These are phyloP conservation scores for Mrakia gelida DNA, from an alignment of 768 basidiomycete genomes.

Conservation along the genomic window DNA sequence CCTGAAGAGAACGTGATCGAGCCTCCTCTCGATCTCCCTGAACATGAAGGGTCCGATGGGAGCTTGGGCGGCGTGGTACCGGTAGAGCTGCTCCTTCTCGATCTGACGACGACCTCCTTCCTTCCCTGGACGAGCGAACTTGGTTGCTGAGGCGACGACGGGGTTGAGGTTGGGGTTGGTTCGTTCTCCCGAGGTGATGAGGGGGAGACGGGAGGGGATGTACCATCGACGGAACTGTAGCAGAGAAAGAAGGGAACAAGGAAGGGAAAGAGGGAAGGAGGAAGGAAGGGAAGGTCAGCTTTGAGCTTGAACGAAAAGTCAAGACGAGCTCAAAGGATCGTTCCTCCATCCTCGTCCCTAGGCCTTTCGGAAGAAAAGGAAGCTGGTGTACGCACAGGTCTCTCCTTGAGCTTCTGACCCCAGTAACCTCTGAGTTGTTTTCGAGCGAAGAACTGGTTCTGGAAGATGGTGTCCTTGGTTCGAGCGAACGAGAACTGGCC, in stretches of 20 bases:
- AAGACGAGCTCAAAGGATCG: neutral
- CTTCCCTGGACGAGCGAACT: slow-evolving; percentile 25
- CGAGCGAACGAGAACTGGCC: slow-evolving; percentile 58
- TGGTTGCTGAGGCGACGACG: slow-evolving; percentile 7
- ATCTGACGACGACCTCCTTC: slow-evolving; percentile 27
- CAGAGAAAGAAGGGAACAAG: neutral
- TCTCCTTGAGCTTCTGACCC: slow-evolving; percentile 56
- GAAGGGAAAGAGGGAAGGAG: neutral
- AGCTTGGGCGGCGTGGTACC: slow-evolving; percentile 51
- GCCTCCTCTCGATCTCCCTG: slow-evolving; percentile 82
- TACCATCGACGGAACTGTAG: slow-evolving; percentile 85
- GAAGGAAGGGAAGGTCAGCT: neutral
- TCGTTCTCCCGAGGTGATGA: slow-evolving; percentile 39
- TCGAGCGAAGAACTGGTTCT: slow-evolving; percentile 87
- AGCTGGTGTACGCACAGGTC: neutral
- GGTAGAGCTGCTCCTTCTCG: slow-evolving; percentile 22
- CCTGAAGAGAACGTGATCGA: slow-evolving; percentile 88
- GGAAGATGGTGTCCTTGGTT: slow-evolving; percentile 65
- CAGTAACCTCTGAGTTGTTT: slow-evolving; percentile 87
- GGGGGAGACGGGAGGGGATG: slow-evolving; percentile 75
- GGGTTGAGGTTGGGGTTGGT: slow-evolving; percentile 18
- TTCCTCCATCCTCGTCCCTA: neutral
- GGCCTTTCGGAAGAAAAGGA: neutral
- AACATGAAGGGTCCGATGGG: slow-evolving; percentile 97
- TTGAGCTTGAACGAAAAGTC: neutral